Evolutionary conservation across 768 basidiomycete genomes (phyloP).

Genomic region (Naganishia kalamii): DNA sequence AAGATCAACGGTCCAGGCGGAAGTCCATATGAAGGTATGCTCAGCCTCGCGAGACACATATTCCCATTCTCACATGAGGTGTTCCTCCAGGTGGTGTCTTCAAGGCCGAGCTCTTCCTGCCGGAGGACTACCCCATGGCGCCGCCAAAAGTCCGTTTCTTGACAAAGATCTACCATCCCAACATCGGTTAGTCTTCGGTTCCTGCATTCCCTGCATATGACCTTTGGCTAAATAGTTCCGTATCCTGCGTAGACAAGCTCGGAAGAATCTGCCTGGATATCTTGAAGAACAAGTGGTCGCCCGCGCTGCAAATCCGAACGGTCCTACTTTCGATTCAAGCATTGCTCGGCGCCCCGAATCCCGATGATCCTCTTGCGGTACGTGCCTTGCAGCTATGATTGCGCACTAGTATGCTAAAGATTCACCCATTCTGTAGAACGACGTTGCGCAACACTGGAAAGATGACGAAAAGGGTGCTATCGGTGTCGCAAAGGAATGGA

Average conservation of each 20-base stretch:
- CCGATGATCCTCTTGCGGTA: constrained; percentile 49
- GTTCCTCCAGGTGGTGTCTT: constrained; percentile 69
- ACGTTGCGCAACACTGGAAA: constrained; percentile 90
- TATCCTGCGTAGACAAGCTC: constrained; percentile 68
- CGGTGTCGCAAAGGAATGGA: constrained; percentile 91
- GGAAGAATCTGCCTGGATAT: constrained; percentile 98
- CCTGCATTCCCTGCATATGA: neutral
- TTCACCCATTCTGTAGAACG: constrained; percentile 30
- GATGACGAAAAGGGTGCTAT: constrained; percentile 91
- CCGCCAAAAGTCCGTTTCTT: constrained; percentile 97
- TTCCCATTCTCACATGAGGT: neutral
- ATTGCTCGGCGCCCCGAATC: constrained; percentile 91
- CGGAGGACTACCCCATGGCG: constrained; percentile 99
- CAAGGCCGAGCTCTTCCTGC: constrained; percentile 92
- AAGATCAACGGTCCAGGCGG: constrained; percentile 90
- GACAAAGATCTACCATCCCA: constrained; percentile 98
- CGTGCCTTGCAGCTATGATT: neutral
- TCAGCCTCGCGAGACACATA: neutral
- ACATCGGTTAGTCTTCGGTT: constrained; percentile 69
- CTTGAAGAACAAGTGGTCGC: constrained; percentile 99
- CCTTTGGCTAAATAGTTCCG: neutral
- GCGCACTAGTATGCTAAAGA: neutral
- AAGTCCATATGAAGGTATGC: constrained; percentile 81
- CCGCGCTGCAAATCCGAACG: constrained; percentile 95
- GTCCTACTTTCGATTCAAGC: constrained; percentile 95